Evolutionary conservation across 2,329 filamentous ascomycete genomes (phyloP).

Genomic region (Amylocarpus encephaloides): DNA sequence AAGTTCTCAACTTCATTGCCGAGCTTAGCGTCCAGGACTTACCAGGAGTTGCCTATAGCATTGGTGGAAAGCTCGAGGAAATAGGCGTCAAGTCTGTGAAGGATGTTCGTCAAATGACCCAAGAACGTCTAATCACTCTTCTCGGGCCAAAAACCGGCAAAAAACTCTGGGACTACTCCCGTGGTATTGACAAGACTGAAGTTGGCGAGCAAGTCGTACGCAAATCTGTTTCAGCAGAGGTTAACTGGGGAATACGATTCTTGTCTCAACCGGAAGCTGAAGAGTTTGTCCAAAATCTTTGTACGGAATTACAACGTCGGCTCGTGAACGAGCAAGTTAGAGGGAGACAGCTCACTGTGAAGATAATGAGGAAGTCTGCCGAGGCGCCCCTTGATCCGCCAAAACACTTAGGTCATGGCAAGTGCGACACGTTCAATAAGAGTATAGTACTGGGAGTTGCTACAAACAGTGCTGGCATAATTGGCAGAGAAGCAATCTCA

Average conservation of each 20-base stretch:
- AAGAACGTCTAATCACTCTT: constrained; percentile 64
- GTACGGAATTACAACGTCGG: constrained; percentile 75
- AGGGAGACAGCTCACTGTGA: constrained; percentile 84
- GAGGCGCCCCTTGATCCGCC: constrained; percentile 86
- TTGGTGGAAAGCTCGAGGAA: constrained; percentile 81
- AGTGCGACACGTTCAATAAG: constrained; percentile 92
- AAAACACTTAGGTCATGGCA: constrained; percentile 91
- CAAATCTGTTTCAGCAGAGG: constrained; percentile 94
- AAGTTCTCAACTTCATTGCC: constrained; percentile 69
- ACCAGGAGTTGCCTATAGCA: constrained; percentile 88
- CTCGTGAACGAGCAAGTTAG: constrained; percentile 79
- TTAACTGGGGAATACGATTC: constrained; percentile 97
- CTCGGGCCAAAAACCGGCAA: constrained; percentile 91
- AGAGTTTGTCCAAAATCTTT: constrained; percentile 80
- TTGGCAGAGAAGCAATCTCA: constrained; percentile 78
- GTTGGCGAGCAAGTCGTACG: constrained; percentile 79
- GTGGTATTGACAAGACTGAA: constrained; percentile 78
- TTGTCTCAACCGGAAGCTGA: constrained; percentile 88
- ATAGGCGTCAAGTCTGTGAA: constrained; percentile 76
- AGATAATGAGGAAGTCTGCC: constrained; percentile 81
- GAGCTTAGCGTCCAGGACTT: constrained; percentile 72
- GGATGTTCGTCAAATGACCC: constrained; percentile 71
- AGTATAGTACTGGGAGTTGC: constrained; percentile 76
- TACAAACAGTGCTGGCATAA: constrained; percentile 64
- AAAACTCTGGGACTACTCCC: constrained; percentile 82